Conservation (phyloP, 768 basidiomycete genomes). For the Mycena leptocephala region DNA sequence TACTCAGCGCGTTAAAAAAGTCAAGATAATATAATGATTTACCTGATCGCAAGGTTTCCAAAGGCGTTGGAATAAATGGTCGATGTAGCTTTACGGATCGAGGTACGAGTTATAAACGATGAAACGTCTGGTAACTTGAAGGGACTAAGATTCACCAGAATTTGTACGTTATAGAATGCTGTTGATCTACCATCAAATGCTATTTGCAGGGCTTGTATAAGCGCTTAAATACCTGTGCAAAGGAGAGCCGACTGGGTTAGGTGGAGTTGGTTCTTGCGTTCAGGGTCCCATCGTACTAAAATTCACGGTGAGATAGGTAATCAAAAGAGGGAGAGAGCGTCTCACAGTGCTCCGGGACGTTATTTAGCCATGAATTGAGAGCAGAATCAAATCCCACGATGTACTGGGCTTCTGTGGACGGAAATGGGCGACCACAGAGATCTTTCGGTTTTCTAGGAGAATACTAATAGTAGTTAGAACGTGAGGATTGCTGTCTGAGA, state of each 20-base stretch:
- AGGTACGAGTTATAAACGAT: not conserved
- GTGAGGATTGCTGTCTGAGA: not conserved
- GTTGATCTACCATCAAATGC: not conserved
- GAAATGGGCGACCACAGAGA: conserved; percentile 28
- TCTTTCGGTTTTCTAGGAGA: conserved; percentile 61
- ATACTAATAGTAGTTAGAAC: conserved; percentile 56
- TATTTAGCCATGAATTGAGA: conserved; percentile 74
- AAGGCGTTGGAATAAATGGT: conserved; percentile 74
- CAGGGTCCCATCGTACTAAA: conserved; percentile 51
- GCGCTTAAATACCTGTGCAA: conserved; percentile 12
- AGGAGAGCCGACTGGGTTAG: conserved; percentile 42
- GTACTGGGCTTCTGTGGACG: conserved; percentile 65
- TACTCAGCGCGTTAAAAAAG: not conserved
- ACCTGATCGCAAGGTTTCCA: conserved; percentile 47
- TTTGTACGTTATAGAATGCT: conserved; percentile 56
- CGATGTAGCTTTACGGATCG: conserved; percentile 57
- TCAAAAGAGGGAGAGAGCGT: conserved; percentile 8
- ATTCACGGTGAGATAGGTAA: conserved; percentile 25
- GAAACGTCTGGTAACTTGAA: not conserved
- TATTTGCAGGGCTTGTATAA: not conserved
- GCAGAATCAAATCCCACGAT: conserved; percentile 76
- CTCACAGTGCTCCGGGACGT: conserved; percentile 65
- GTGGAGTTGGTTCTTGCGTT: conserved; percentile 34
- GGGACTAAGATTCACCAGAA: conserved; percentile 57
- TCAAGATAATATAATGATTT: not conserved